Base-by-base conservation (phyloP, 441 rosid genomes). In the Viola pubescens region DNA sequence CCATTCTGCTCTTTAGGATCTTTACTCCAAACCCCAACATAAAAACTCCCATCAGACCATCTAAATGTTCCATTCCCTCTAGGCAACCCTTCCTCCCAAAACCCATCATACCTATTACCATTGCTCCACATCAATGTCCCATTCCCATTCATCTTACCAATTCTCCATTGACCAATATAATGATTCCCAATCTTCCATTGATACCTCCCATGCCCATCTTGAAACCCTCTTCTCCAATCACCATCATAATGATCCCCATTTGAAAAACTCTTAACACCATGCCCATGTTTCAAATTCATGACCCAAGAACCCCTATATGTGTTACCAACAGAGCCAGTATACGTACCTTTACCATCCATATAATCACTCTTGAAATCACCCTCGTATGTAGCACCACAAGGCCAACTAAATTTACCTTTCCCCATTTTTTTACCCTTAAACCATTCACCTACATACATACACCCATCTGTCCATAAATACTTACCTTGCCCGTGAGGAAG, bases 361-460 rank as follows among this genome's bases (percentile, higher is more conserved):
- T 75, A 91, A 10, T 97, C 97, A 52, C 67, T 70, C 56, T 81
- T 90, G 81, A 94, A 91, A 44, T 94, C 94, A 7, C 99, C 99
- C 68, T 94, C 98, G 64, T 91, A 94, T 3, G 88, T 87, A 7
- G 98, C 95, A 19, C 98, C 99, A 13, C 81, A 81, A 0, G 97
- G 95, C 99, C 99, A 91, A 48, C 88, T 78, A 60, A 94, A 94
- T 70, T 79, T 85, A 12, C 99, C 99, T 59, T 83, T 88, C 11
- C 99, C 98, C 79, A 62, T 85, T 16, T 78, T 84, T 65, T 81
- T 94, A 9, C 97, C 99, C 62, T 70, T 56, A 47, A 48, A 61
- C 99, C 99, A 94, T 52, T 88, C 91, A 19, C 97, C 99, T 11
- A 83, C 81, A 65, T 94, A 88, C 90, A 94, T 82, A 61, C 98